A percentile compares a stretch with the other conserved stretches of the same genome.
Evolutionary conservation across 2,329 filamentous ascomycete species (phyloP).

Genomic region (Pseudogymnoascus sp.): DNA sequence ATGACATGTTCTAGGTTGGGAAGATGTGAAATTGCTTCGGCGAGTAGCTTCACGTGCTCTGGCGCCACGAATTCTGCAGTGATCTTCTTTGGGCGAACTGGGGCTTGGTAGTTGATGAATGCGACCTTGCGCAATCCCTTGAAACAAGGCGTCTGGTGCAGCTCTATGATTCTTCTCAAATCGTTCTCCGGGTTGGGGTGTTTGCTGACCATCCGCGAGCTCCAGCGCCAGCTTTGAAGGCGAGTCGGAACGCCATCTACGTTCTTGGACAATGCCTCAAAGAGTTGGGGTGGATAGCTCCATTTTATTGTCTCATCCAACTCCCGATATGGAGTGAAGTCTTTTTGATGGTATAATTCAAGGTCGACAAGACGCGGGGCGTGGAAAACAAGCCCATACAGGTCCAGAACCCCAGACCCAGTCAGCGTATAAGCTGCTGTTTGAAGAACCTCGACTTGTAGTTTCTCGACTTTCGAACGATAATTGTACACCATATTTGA

Average conservation of each 20-base stretch:
- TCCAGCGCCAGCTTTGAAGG: conserved; percentile 56
- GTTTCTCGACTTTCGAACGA: conserved; percentile 59
- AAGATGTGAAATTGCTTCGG: conserved; percentile 46
- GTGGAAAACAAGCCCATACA: conserved; percentile 52
- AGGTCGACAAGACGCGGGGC: conserved; percentile 63
- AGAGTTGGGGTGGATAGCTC: conserved; percentile 61
- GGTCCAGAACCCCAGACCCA: conserved; percentile 47
- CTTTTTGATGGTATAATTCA: conserved; percentile 64
- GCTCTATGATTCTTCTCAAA: conserved; percentile 31
- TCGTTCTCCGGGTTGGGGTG: conserved; percentile 40
- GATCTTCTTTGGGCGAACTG: conserved; percentile 32
- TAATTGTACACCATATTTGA: conserved; percentile 48
- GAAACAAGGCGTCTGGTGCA: conserved; percentile 55
- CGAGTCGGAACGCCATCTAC: conserved; percentile 18
- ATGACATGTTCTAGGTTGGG: conserved; percentile 59
- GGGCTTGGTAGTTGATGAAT: conserved; percentile 58
- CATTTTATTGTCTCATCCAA: conserved; percentile 55
- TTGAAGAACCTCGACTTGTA: conserved; percentile 62
- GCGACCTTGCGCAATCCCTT: conserved; percentile 47
- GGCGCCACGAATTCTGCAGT: conserved; percentile 25
- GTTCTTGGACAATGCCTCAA: conserved; percentile 51
- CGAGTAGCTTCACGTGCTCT: conserved; percentile 35
- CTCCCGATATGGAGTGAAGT: conserved; percentile 59
- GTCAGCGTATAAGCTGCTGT: conserved; percentile 48
- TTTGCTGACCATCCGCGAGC: conserved; percentile 44